These are phyloP conservation scores for Penicillium manginii DNA, from an alignment of 495 filamentous ascomycete genomes.

Conservation along the genomic window DNA sequence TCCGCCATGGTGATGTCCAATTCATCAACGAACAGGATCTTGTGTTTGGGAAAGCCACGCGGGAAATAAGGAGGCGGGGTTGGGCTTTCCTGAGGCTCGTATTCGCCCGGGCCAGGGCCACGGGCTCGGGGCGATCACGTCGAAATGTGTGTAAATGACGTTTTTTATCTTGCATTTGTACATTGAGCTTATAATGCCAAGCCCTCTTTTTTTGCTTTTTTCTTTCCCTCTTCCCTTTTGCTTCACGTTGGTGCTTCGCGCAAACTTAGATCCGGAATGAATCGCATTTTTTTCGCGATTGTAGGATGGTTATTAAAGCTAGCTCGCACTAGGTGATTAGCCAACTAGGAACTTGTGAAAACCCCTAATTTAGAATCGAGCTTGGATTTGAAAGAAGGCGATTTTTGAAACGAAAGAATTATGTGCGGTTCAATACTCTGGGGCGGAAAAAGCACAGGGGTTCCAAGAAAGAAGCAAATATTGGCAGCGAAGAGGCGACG, in stretches of 20 bases:
- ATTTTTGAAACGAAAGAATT: neutral
- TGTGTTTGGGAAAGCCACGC: neutral
- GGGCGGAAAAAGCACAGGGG: neutral
- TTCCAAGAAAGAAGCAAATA: neutral
- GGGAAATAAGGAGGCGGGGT: neutral
- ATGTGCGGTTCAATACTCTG: neutral
- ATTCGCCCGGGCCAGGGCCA: neutral
- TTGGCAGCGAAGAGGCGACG: neutral
- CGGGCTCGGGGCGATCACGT: neutral
- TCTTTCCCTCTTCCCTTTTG: neutral
- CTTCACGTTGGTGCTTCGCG: neutral
- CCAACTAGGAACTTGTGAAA: no score
- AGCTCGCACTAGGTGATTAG: no score
- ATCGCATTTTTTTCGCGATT: neutral
- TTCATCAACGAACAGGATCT: neutral
- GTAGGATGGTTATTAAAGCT: no score
- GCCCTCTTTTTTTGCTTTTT: no score
- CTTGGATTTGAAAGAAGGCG: no score
- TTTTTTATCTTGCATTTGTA: neutral
- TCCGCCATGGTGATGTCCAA: slow-evolving; percentile 4
- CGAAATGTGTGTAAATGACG: neutral
- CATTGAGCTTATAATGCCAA: slow-evolving; percentile 2
- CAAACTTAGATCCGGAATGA: neutral
- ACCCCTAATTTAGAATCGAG: no score
- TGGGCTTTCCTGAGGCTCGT: neutral